Evolutionary conservation across 768 basidiomycete genomes (phyloP).

Genomic region (Kwoniella sp.): DNA sequence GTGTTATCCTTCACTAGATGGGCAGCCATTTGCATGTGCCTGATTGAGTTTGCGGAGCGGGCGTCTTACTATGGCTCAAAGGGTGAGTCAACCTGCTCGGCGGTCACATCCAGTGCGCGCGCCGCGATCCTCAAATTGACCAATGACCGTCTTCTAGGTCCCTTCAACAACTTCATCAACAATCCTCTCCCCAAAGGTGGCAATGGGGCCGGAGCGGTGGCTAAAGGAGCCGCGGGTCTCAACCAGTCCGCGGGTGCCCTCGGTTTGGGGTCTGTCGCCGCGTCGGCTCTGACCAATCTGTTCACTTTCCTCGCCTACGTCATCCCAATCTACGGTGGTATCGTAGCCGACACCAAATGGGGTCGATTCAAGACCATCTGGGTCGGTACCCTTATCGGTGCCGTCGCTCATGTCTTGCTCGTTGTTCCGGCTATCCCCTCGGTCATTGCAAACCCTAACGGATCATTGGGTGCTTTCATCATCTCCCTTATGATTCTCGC

Average conservation of each 20-base stretch:
- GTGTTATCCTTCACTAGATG: slow-evolving; percentile 7
- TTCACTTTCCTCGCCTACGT: slow-evolving; percentile 54
- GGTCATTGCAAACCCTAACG: slow-evolving; percentile 40
- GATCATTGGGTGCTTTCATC: slow-evolving; percentile 49
- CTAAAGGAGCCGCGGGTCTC: slow-evolving; percentile 25
- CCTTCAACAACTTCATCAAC: slow-evolving; percentile 51
- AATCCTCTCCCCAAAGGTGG: slow-evolving; percentile 48
- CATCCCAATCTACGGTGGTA: slow-evolving; percentile 53
- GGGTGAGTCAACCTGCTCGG: too few species aligned
- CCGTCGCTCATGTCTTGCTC: slow-evolving; percentile 50
- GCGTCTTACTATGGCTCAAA: slow-evolving; percentile 46
- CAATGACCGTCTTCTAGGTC: too few species aligned
- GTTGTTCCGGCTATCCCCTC: slow-evolving; percentile 51
- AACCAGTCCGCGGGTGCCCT: slow-evolving; percentile 50
- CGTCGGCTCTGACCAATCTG: slow-evolving; percentile 37
- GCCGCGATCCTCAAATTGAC: too few species aligned
- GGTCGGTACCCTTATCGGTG: slow-evolving; percentile 45
- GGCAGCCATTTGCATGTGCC: slow-evolving; percentile 51
- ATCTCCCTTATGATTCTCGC: slow-evolving; percentile 48
- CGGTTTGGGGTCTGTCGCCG: slow-evolving; percentile 43
- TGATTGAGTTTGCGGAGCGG: slow-evolving; percentile 55
- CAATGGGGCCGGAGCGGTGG: slow-evolving; percentile 45
- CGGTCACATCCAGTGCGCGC: too few species aligned
- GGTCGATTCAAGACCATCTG: slow-evolving; percentile 55
- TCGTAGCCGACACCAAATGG: slow-evolving; percentile 52